Base-by-base conservation (phyloP, 2,329 filamentous ascomycete species). In the Pseudogymnoascus sp. region DNA sequence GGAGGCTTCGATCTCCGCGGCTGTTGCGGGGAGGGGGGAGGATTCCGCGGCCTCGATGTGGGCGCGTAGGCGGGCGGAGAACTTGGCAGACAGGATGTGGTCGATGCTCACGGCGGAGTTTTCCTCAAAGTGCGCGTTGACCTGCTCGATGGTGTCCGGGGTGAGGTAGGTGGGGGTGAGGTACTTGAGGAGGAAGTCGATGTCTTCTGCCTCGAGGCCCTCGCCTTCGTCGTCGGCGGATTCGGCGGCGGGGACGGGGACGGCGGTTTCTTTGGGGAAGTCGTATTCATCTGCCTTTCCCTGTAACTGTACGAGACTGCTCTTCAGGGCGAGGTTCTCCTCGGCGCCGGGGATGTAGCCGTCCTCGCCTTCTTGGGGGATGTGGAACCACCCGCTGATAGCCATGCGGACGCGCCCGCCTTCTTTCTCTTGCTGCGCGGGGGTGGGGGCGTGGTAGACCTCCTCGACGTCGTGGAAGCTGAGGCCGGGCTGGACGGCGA, bases 381-480 rank as follows among this genome's bases (percentile, higher is more conserved):
- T 97, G 76, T 99, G 95, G 76, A 96, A 99, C 95, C 95, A 99
- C 62, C 95, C 95, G 73, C 91, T 96, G 73, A 99, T 96, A 61
- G 95, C 95, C 93, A 99, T 97, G 69, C 95, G 87, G 60, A 97
- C 86, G 59, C 91, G 85, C 0, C 88, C 88, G 17, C 88, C 88
- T 64, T 93, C 84, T 75, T 82, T 85, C 73, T 82, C 82, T 63
- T 86, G 83, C 76, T 85, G 83, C 70, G 79, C 82, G 73, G 79
- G 80, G 65, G 74, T 81, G 67, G 78, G 80, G 71, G 85, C 82
- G 74, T 90, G 86, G 77, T 97, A 97, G 4, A 99, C 95, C 77
- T 99, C 95, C 78, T 97, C 93, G 63, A 99, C 95, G 74, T 99
- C 95, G 77, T 99, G 95, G 77, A 97, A 99, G 75, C 93, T 97